phyloP scores from a whole-genome alignment of 2,329 filamentous ascomycete genomes.

The Zymoseptoria pseudotritici region DNA sequence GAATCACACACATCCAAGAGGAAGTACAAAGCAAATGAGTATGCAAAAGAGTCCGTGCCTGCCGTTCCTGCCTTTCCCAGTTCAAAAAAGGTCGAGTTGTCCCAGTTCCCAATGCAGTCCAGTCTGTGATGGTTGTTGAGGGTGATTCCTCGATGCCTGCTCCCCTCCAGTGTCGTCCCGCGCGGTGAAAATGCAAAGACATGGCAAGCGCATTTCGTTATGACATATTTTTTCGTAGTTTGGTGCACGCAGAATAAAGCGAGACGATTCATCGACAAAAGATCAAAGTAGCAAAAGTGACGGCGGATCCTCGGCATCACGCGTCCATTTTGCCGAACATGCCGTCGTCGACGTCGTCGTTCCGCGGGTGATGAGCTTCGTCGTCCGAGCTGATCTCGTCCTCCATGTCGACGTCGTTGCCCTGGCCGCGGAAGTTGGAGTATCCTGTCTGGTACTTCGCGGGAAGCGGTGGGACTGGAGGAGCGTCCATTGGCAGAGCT shows the following conservation, averaged over 20 bases:
- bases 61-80: background rate
- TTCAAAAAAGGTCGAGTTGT: background rate
- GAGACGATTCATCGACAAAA: background rate
- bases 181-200: background rate
- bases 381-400: conserved; percentile 37
- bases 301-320: conserved; percentile 31
- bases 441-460: conserved; percentile 57
- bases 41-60: background rate
- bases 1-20: background rate
- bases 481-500: conserved; percentile 62
- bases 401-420: conserved; percentile 43
- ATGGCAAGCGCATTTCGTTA: background rate
- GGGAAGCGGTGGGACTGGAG: conserved; percentile 81
- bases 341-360: conserved; percentile 81
- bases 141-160: background rate
- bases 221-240: background rate
- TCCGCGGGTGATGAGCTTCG: conserved; percentile 46
- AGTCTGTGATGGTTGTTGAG: background rate
- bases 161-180: background rate
- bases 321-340: conserved; percentile 97
- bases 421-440: conserved; percentile 19
- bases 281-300: background rate
- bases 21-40: conserved; percentile 4
- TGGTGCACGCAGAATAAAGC: background rate
- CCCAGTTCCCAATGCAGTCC: background rate